phyloP scores from a whole-genome alignment of 1,139 yeast genomes.

The Magnusiomyces suaveolens region DNA sequence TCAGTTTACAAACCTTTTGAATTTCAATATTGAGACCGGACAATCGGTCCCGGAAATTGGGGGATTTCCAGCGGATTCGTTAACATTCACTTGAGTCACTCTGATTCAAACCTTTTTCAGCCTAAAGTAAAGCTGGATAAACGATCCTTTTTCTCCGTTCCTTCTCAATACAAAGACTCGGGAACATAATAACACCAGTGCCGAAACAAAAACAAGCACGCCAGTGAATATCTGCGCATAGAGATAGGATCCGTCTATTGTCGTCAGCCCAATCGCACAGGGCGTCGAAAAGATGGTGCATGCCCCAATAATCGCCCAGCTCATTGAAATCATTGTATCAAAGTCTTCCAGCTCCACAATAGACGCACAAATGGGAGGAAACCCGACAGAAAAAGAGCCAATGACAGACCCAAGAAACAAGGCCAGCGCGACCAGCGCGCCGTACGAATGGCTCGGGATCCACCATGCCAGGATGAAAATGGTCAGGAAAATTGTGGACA shows the following conservation, averaged over 20 bases:
- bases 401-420: conserved; percentile 41
- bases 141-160: not conserved
- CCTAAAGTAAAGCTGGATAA: not conserved
- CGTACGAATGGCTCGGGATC: conserved; percentile 49
- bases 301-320: conserved; percentile 42
- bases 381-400: conserved; percentile 40
- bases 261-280: conserved; percentile 19
- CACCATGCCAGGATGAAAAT: conserved; percentile 45
- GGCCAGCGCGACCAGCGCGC: conserved; percentile 42
- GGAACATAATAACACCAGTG: not conserved
- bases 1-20: no score
- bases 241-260: conserved; percentile 39
- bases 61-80: no score
- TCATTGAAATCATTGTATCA: conserved; percentile 52
- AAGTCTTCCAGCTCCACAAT: conserved; percentile 40
- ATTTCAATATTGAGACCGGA: no score
- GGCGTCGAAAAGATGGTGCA: conserved; percentile 38
- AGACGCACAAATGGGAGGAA: conserved; percentile 39
- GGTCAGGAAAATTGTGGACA: conserved; percentile 26
- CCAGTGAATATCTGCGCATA: conserved; percentile 57
- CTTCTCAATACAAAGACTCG: conserved; percentile 4
- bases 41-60: no score
- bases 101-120: not conserved
- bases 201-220: conserved; percentile 14
- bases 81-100: no score